Conservation (phyloP, 495 filamentous ascomycete species). For the Penicillium simplicissimum region DNA sequence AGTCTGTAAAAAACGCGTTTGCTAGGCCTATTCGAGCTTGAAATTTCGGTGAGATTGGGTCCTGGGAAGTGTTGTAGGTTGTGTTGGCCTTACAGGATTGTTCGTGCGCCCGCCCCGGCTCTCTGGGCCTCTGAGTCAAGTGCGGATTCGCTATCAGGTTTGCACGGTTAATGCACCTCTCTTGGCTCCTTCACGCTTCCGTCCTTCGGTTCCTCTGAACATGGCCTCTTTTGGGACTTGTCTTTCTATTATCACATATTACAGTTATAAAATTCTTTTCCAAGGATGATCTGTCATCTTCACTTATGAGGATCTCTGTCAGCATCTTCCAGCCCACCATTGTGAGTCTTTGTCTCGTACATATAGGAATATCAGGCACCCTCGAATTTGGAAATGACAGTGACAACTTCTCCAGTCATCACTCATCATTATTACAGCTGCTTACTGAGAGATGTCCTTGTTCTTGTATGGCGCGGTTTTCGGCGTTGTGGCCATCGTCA, state of each 20-base stretch:
- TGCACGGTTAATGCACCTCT: neutral
- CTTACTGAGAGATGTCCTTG: neutral
- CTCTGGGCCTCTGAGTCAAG: neutral
- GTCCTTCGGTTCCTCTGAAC: too few relatives aligned
- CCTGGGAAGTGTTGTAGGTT: neutral
- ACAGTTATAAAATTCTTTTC: neutral
- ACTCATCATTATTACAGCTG: too few relatives aligned
- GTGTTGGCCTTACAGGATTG: neutral
- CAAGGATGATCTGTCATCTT: conserved; percentile 9
- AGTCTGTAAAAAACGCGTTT: neutral
- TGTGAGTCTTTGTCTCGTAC: neutral
- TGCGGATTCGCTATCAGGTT: neutral
- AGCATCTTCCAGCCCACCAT: neutral
- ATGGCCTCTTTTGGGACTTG: neutral
- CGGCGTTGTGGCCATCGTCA: neutral
- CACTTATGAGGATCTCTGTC: neutral
- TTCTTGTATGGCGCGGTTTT: neutral
- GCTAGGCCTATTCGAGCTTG: neutral
- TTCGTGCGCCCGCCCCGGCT: neutral
- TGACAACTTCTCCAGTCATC: neutral
- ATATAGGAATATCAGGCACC: neutral
- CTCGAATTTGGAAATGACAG: neutral
- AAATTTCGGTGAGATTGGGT: neutral
- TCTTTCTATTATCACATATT: neutral
- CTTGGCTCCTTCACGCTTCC: too few relatives aligned